Evolutionary conservation across 208 protist genomes (phyloP).

Genomic region (Sergeia podlipaevii): DNA sequence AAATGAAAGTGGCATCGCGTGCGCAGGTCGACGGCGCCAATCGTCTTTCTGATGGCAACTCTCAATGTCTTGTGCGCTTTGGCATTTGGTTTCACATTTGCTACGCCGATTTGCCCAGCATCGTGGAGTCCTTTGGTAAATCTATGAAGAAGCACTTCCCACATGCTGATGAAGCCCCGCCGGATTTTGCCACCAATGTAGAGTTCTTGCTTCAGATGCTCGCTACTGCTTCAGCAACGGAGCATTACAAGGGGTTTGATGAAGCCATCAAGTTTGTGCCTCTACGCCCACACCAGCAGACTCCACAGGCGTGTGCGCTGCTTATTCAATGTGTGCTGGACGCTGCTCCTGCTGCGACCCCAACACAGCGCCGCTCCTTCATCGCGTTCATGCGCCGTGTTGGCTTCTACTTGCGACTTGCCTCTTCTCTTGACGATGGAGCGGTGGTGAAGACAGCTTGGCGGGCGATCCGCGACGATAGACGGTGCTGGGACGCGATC

Average conservation of each 20-base stretch:
- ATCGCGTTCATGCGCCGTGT: constrained; percentile 4
- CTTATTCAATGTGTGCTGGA: background rate
- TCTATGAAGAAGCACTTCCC: background rate
- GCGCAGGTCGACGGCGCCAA: too few species aligned
- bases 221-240: background rate
- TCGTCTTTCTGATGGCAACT: too few species aligned
- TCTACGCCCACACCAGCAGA: background rate
- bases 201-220: constrained; percentile 1
- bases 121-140: background rate
- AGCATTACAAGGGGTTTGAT: constrained; percentile 1
- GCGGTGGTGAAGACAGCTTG: too few species aligned
- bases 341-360: background rate
- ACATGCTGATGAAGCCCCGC: background rate
- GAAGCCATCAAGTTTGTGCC: constrained; percentile 7
- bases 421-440: too few species aligned
- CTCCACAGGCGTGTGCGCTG: background rate
- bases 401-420: background rate
- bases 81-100: constrained; percentile 8
- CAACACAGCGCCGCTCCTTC: constrained; percentile 3
- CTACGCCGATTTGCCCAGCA: background rate
- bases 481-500: too few species aligned
- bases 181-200: background rate
- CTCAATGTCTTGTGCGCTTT: background rate
- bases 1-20: too few species aligned
- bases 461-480: too few species aligned